Percentiles rank a stretch among this genome's conserved stretches.
These are phyloP conservation scores for Rhamnella rubrinervis DNA, from an alignment of 331 rosid species.

Conservation along the genomic window DNA sequence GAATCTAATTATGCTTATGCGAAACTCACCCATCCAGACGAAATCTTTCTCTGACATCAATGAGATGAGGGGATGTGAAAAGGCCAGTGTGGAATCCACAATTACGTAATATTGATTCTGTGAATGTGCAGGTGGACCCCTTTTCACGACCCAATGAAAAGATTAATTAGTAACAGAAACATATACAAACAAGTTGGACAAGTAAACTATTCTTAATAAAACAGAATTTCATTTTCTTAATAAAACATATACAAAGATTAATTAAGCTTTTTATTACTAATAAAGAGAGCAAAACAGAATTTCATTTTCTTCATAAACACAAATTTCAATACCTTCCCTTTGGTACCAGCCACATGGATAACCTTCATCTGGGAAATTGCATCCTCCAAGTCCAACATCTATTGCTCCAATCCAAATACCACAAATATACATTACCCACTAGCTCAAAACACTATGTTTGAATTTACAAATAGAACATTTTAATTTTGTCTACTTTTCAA, in stretches of 20 bases:
- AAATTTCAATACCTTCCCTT: conserved; percentile 73
- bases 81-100: conserved; percentile 89
- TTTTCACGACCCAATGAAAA: conserved; percentile 31
- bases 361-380: conserved; percentile 72
- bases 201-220: neutral
- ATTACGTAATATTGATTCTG: conserved; percentile 80
- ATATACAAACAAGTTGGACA: conserved; percentile 10
- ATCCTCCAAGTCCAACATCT: conserved; percentile 92
- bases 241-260: too few relatives aligned
- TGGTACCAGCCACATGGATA: conserved; percentile 95
- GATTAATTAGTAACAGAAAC: conserved; percentile 21
- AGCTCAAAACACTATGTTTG: conserved; percentile 4
- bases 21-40: conserved; percentile 84
- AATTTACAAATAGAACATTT: neutral
- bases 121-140: conserved; percentile 96
- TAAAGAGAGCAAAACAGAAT: neutral
- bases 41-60: conserved; percentile 89
- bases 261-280: neutral
- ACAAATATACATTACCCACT: neutral
- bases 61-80: conserved; percentile 94
- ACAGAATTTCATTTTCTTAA: too few relatives aligned
- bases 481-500: neutral
- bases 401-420: neutral
- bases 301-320: neutral
- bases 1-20: conserved; percentile 3